Evolutionary conservation across 1,284 basidiomycete species (phyloP).

Genomic region (Bondarzewia mesenterica): DNA sequence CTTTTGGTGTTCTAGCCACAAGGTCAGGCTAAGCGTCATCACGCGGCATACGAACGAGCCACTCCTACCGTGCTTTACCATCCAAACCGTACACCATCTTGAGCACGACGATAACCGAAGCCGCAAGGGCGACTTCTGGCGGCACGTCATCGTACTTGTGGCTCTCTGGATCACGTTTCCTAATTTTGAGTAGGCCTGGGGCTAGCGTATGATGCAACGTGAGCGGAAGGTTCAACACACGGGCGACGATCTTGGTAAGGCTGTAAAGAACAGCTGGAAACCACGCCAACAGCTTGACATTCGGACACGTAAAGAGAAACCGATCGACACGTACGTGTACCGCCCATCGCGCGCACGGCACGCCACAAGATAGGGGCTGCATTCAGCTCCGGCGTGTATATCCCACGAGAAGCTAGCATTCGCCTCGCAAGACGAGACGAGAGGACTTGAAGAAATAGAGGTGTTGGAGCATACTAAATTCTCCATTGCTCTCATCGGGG

Average conservation of each 20-base stretch:
- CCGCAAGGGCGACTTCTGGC: slow-evolving; percentile 68
- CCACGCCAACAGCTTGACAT: slow-evolving; percentile 1
- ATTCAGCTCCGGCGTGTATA: slow-evolving; percentile 76
- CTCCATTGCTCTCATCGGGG: background rate
- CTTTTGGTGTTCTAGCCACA: slow-evolving; percentile 36
- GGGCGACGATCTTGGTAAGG: slow-evolving; percentile 50
- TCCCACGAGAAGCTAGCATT: slow-evolving; percentile 42
- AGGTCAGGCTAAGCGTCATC: background rate
- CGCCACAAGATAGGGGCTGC: slow-evolving; percentile 77
- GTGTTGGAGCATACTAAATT: slow-evolving; percentile 55
- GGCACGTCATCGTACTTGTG: slow-evolving; percentile 58
- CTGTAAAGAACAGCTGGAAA: slow-evolving; percentile 52
- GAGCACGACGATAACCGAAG: slow-evolving; percentile 60
- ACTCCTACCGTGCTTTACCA: slow-evolving; percentile 47
- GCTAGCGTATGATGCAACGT: slow-evolving; percentile 50
- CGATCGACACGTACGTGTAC: slow-evolving; percentile 58
- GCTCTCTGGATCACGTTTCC: slow-evolving; percentile 31
- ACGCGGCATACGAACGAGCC: background rate
- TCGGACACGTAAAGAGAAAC: too few relatives aligned
- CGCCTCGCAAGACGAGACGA: slow-evolving; percentile 54
- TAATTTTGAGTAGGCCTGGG: slow-evolving; percentile 28
- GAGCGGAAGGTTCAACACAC: slow-evolving; percentile 51
- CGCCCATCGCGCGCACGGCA: slow-evolving; percentile 59
- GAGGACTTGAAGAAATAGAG: slow-evolving; percentile 49
- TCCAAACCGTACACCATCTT: slow-evolving; percentile 84